Percentiles rank a stretch among this genome's conserved stretches.
phyloP scores from a whole-genome alignment of 768 basidiomycete genomes.

The Daedaleopsis nitida region DNA sequence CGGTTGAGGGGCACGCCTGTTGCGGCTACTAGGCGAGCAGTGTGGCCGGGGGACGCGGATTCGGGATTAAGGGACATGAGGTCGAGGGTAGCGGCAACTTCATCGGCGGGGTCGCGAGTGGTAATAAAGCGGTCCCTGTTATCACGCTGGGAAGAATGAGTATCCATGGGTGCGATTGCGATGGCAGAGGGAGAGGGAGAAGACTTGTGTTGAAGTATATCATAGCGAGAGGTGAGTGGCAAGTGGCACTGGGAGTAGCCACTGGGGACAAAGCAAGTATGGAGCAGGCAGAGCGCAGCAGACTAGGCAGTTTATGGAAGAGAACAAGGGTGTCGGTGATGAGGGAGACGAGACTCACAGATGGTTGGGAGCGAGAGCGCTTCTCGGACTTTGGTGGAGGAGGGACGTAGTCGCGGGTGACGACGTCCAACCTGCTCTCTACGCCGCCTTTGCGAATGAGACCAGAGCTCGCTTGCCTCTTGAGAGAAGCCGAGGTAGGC shows the following conservation, averaged over 20 bases:
- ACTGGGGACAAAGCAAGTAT: neutral
- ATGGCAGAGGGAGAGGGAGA: neutral
- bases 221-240: conserved; percentile 1
- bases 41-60: conserved; percentile 72
- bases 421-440: conserved; percentile 75
- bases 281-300: neutral
- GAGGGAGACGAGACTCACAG: conserved; percentile 33
- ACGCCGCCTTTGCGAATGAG: conserved; percentile 78
- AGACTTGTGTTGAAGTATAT: neutral
- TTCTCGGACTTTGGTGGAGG: conserved; percentile 61
- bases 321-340: neutral
- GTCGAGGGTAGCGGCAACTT: conserved; percentile 67
- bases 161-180: conserved; percentile 6
- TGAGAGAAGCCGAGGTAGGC: conserved; percentile 52
- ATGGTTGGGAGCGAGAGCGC: conserved; percentile 74
- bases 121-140: conserved; percentile 76
- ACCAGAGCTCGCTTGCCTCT: conserved; percentile 64
- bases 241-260: neutral
- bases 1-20: conserved; percentile 76
- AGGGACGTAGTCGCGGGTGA: conserved; percentile 78
- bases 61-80: conserved; percentile 59
- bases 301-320: no score
- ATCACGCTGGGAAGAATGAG: conserved; percentile 42
- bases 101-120: conserved; percentile 50
- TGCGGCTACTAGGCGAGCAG: conserved; percentile 74